phyloP scores from a whole-genome alignment of 2,329 filamentous ascomycete genomes.

The Fusarium sp. region DNA sequence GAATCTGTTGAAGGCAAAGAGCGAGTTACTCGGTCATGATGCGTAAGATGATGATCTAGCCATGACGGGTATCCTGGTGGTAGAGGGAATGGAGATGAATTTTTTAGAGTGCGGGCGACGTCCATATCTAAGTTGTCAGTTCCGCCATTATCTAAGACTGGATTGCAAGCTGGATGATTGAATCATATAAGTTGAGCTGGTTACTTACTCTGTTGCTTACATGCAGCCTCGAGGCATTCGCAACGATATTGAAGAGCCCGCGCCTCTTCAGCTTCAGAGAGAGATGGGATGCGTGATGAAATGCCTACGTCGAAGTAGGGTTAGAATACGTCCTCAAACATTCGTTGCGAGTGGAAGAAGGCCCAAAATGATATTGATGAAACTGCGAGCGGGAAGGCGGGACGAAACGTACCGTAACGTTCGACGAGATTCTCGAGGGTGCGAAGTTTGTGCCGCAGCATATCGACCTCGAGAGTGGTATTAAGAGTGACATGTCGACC shows the following conservation, averaged over 20 bases:
- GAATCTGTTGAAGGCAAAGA: slow-evolving; percentile 49
- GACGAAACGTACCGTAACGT: slow-evolving; percentile 62
- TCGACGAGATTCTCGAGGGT: slow-evolving; percentile 65
- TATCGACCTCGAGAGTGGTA: slow-evolving; percentile 65
- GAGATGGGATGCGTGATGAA: slow-evolving; percentile 56
- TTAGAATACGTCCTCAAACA: slow-evolving; percentile 35
- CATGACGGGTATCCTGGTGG: slow-evolving; percentile 66
- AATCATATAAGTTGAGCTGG: slow-evolving; percentile 1
- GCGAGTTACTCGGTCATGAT: slow-evolving; percentile 64
- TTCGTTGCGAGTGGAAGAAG: slow-evolving; percentile 17
- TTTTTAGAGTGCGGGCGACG: slow-evolving; percentile 51
- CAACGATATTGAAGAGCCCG: slow-evolving; percentile 71
- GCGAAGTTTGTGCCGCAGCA: slow-evolving; percentile 70
- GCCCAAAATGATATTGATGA: slow-evolving; percentile 19
- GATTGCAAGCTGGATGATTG: slow-evolving; percentile 4
- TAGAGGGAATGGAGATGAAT: slow-evolving; percentile 51
- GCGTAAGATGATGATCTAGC: slow-evolving; percentile 67
- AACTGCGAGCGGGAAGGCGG: slow-evolving; percentile 29
- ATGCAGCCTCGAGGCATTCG: slow-evolving; percentile 70
- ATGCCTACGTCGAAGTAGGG: slow-evolving; percentile 45
- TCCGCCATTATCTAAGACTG: background rate
- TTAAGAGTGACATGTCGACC: slow-evolving; percentile 64
- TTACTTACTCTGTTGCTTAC: slow-evolving; percentile 58
- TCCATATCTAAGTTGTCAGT: slow-evolving; percentile 53
- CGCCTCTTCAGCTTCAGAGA: slow-evolving; percentile 72